Conservation (phyloP, 371 early-diverging fungal species). For the Mortierella sp. region DNA sequence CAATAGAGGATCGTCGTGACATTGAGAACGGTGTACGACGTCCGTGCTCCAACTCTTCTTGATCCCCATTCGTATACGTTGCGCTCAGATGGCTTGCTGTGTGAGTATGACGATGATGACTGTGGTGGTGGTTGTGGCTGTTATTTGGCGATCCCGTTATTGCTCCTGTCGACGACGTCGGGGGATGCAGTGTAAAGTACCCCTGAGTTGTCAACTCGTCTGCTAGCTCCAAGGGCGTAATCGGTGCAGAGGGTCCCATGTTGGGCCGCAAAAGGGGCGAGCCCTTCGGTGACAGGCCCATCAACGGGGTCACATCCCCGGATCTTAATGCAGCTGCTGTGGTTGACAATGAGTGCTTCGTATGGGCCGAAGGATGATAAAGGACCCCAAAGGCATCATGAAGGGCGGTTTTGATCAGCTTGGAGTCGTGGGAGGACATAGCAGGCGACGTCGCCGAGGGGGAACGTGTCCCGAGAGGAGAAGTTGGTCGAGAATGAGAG, state of each 20-base stretch:
- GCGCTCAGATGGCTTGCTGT: slow-evolving; percentile 40
- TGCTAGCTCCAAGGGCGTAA: slow-evolving; percentile 49
- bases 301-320: slow-evolving; percentile 49
- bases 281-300: slow-evolving; percentile 48
- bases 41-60: slow-evolving; percentile 1
- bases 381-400: slow-evolving; percentile 34
- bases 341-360: slow-evolving; percentile 32
- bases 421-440: slow-evolving; percentile 23
- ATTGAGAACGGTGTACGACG: slow-evolving; percentile 16
- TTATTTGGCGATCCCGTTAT: slow-evolving; percentile 3
- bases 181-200: slow-evolving; percentile 37
- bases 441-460: slow-evolving; percentile 9
- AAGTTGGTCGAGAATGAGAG: slow-evolving; percentile 4
- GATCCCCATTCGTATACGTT: slow-evolving; percentile 21
- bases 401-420: slow-evolving; percentile 13
- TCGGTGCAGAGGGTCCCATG: slow-evolving; percentile 48
- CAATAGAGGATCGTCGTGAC: slow-evolving; percentile 27
- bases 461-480: slow-evolving; percentile 8
- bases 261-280: slow-evolving; percentile 47
- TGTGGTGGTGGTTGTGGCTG: slow-evolving; percentile 12
- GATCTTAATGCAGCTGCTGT: slow-evolving; percentile 39
- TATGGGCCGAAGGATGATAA: slow-evolving; percentile 50
- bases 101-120: slow-evolving; percentile 24
- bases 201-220: slow-evolving; percentile 34
- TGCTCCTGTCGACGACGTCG: slow-evolving; percentile 20